Evolutionary conservation across 2,329 filamentous ascomycete genomes (phyloP), one percentile per base, ranked within the genome.

Genomic region (Endothia cerciana): DNA sequence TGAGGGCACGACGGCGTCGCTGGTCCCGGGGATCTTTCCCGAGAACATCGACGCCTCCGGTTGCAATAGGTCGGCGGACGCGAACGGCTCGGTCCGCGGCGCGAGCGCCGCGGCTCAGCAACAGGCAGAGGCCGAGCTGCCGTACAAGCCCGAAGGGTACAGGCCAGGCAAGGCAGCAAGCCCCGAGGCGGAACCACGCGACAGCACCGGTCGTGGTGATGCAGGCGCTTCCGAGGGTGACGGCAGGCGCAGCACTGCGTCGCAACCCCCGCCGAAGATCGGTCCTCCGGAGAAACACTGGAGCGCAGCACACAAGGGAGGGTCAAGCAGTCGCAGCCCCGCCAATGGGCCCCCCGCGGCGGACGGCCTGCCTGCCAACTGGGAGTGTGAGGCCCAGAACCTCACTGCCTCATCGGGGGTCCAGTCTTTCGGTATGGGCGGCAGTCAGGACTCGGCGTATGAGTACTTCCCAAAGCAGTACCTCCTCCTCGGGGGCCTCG

Each of bases 1-100:
- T 2, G 58, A 62, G 15, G 65, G 65, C 15, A 85, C 82, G 5
- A 94, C 91, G 0, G 82, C 83, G 3, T 49, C 66, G 30, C 40
- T 47, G 6, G 80, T 97, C 8, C 87, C 90, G 1, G 93, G 94
- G 1, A 85, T 97, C 72, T 97, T 94, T 81, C 93, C 94, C 0
- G 85, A 91, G 69, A 81, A 81, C 47, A 78, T 97, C 15, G 92
- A 97, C 77, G 89, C 90, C 11, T 91, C 89, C 33, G 93, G 93
- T 5, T 97, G 93, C 76, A 89, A 91, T 72, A 82, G 79, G 65
- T 84, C 85, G 0, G 82, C 81, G 0, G 75, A 76, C 13, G 71
- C 71, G 4, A 30, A 43, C 15, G 17, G 47, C 6, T 51, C 73
- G 25, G 65, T 70, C 6, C 69, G 73, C 58, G 69, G 68, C 28